Evolutionary conservation across 1,139 yeast genomes (phyloP), one percentile per base, ranked within the genome.

Genomic region (Suhomyces kunorum): DNA sequence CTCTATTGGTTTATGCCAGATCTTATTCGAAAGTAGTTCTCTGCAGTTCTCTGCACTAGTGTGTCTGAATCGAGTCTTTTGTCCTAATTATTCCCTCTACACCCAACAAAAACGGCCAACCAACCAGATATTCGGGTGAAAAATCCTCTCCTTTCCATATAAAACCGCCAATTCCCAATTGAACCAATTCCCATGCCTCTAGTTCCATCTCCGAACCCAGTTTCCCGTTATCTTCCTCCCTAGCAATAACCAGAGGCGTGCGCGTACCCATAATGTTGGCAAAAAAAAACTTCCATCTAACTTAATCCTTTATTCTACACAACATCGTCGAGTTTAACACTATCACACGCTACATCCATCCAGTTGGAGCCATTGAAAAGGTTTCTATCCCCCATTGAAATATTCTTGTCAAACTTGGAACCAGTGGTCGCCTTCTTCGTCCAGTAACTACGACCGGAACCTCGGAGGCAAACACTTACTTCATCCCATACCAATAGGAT

Each of bases 281-380:
- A 36, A 34, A 39, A 39, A 39, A 39, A 39, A 39, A 35, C 43
- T 39, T 39, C 43, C 32, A 32, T 17, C 36, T 12, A 14, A 12
- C 29, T n/a, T n/a, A 9, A 13, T 18, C 17, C 30, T n/a, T 25
- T 26, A 39, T 20, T 22, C 16, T 24, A 34, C 39, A 18, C 16
- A 39, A 31, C 27, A 28, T 29, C 33, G 39, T 28, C 43, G 43
- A 27, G 34, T 33, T 23, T 29, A 13, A 28, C 27, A 23, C 24
- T 31, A 35, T 28, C 31, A 24, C 26, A 28, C 25, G 6, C 24
- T 15, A 19, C 25, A 25, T 32, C 24, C 39, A 32, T 33, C 39
- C 20, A 23, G 15, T 11, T 19, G 24, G 24, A 39, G 34, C 20
- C 17, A 30, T 30, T 24, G 14, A 25, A 7, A 26, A 26, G 31